phyloP scores from a whole-genome alignment of 768 basidiomycete species.

The Sporobolomyces phaffii region DNA sequence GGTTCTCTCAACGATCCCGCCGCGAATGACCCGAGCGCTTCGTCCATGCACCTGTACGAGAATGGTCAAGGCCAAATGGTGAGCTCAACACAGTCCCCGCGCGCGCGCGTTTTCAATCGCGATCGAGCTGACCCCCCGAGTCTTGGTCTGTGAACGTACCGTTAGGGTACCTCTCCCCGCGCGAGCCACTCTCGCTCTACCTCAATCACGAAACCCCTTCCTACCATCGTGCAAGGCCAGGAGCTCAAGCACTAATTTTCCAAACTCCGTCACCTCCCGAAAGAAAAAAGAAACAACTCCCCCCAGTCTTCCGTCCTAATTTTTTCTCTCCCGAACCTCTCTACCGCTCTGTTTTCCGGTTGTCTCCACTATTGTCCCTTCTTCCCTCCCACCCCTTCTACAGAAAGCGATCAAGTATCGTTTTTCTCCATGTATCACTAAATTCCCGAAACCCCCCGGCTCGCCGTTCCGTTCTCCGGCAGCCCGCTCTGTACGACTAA shows the following conservation, averaged over 20 bases:
- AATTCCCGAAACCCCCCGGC: no score
- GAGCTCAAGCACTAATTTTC: conserved; percentile 1
- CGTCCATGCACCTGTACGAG: conserved; percentile 32
- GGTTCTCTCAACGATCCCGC: conserved; percentile 36
- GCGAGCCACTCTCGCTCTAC: conserved; percentile 4
- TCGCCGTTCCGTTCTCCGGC: no score
- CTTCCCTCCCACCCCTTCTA: not conserved
- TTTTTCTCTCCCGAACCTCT: not conserved
- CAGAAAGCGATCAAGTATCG: not conserved
- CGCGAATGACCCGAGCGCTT: conserved; percentile 18
- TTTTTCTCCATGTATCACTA: not conserved
- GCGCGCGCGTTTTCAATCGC: no score
- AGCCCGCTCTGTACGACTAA: no score
- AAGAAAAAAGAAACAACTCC: not conserved
- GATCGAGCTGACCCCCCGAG: no score
- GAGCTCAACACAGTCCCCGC: no score
- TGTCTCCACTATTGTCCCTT: not conserved
- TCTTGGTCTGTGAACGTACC: no score
- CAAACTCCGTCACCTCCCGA: not conserved
- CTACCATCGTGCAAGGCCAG: conserved; percentile 10
- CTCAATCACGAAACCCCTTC: conserved; percentile 3
- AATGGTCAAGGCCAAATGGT: conserved; percentile 16
- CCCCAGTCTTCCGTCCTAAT: not conserved
- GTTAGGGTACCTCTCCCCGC: not conserved
- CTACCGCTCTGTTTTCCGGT: not conserved